phyloP scores from a whole-genome alignment of 2,329 filamentous ascomycete genomes.

The Plenodomus lindquistii region DNA sequence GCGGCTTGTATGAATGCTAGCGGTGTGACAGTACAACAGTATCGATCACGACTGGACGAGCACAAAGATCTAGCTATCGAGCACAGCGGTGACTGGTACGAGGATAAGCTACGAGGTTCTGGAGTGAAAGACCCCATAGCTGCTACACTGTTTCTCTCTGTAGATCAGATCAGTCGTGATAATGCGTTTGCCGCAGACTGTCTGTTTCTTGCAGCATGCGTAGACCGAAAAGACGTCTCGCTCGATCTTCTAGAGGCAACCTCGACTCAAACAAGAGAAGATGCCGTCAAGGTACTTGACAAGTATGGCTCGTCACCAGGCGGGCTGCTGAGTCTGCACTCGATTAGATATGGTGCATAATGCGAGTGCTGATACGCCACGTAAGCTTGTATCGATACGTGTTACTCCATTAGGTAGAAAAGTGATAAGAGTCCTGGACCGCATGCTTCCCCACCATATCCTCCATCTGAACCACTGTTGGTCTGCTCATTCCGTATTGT shows the following conservation, averaged over 20 bases:
- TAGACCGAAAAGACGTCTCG: slow-evolving; percentile 30
- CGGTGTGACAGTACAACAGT: slow-evolving; percentile 11
- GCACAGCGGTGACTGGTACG: slow-evolving; percentile 39
- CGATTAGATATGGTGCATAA: too few relatives aligned
- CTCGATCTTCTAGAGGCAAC: slow-evolving; percentile 16
- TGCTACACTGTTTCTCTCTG: slow-evolving; percentile 49
- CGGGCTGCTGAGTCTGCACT: too few relatives aligned
- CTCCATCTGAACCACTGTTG: too few relatives aligned
- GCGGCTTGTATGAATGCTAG: slow-evolving; percentile 17
- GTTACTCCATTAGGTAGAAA: too few relatives aligned
- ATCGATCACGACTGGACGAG: slow-evolving; percentile 11
- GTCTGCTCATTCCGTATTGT: too few relatives aligned
- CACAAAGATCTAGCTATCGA: slow-evolving; percentile 35
- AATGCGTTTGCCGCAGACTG: slow-evolving; percentile 40
- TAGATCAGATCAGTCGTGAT: slow-evolving; percentile 33
- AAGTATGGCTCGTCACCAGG: neutral
- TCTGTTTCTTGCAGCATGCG: slow-evolving; percentile 46
- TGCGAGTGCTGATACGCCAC: too few relatives aligned
- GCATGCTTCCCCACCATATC: too few relatives aligned
- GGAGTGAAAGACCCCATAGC: slow-evolving; percentile 46
- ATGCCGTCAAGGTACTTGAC: neutral
- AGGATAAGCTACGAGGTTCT: slow-evolving; percentile 24
- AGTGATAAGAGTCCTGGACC: too few relatives aligned
- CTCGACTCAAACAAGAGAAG: neutral
- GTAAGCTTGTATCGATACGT: too few relatives aligned